Evolutionary conservation across 2,329 filamentous ascomycete species (phyloP).

Genomic region (Hymenoscyphus fructigenus): DNA sequence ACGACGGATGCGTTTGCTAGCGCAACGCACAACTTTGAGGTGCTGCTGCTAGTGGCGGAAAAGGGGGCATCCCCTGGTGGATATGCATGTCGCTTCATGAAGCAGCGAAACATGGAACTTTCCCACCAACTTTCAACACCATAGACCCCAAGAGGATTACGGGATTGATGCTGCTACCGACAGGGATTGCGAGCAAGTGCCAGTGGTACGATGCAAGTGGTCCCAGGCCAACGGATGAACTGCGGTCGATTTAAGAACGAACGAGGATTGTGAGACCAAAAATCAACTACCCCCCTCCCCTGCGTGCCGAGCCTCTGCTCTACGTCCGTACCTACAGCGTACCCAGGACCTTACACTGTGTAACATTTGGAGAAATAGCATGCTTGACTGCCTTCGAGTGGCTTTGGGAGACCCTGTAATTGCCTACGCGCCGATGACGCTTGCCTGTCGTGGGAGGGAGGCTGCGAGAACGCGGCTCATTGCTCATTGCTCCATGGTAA

Average conservation of each 20-base stretch:
- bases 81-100: constrained; percentile 9
- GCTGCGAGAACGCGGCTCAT: constrained; percentile 4
- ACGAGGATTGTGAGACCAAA: neutral
- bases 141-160: constrained; percentile 6
- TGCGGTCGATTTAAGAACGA: neutral
- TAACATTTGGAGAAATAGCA: neutral
- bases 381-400: constrained; percentile 3
- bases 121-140: neutral
- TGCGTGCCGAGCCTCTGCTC: neutral
- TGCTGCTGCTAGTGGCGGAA: neutral
- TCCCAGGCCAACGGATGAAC: neutral
- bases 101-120: constrained; percentile 1
- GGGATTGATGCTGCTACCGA: neutral
- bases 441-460: neutral
- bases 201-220: no score
- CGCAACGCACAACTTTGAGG: neutral
- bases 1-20: constrained; percentile 1
- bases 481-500: constrained; percentile 1
- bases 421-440: constrained; percentile 2
- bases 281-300: neutral
- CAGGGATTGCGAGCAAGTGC: neutral
- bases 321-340: neutral
- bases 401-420: constrained; percentile 3
- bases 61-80: constrained; percentile 1
- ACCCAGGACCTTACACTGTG: neutral